phyloP scores from a whole-genome alignment of 2,329 filamentous ascomycete species.

The Phyllosticta paracitricarpa region DNA sequence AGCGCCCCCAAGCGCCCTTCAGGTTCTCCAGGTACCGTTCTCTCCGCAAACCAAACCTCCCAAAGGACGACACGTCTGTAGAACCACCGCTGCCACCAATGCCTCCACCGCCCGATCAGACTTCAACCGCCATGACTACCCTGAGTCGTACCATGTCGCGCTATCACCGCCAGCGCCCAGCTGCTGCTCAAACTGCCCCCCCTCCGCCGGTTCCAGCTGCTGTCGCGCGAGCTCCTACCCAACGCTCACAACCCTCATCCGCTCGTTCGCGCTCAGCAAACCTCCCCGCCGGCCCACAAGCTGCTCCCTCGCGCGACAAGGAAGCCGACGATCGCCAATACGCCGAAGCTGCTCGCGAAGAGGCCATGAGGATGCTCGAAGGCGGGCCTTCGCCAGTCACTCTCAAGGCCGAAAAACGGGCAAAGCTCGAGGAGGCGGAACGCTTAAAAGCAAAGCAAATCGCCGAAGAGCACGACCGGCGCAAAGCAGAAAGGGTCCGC shows the following conservation, averaged over 20 bases:
- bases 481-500: constrained; percentile 16
- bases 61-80: constrained; percentile 8
- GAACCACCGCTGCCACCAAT: constrained; percentile 19
- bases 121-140: constrained; percentile 11
- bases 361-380: constrained; percentile 23
- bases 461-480: constrained; percentile 22
- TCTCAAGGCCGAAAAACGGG: constrained; percentile 24
- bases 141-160: constrained; percentile 31
- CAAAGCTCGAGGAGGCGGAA: constrained; percentile 21
- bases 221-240: neutral
- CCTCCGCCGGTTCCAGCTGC: constrained; percentile 11
- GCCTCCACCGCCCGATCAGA: neutral
- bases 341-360: constrained; percentile 18
- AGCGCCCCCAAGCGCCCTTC: constrained; percentile 18
- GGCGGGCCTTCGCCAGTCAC: constrained; percentile 19
- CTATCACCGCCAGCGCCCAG: constrained; percentile 27
- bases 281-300: neutral
- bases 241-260: neutral
- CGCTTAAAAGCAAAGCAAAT: constrained; percentile 21
- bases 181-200: constrained; percentile 17
- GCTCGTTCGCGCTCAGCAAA: constrained; percentile 7
- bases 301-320: neutral
- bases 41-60: constrained; percentile 37
- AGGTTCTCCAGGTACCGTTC: constrained; percentile 52
- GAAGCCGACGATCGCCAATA: neutral